Conservation (phyloP, 129 eudicot genomes). For the Calendula officinalis region DNA sequence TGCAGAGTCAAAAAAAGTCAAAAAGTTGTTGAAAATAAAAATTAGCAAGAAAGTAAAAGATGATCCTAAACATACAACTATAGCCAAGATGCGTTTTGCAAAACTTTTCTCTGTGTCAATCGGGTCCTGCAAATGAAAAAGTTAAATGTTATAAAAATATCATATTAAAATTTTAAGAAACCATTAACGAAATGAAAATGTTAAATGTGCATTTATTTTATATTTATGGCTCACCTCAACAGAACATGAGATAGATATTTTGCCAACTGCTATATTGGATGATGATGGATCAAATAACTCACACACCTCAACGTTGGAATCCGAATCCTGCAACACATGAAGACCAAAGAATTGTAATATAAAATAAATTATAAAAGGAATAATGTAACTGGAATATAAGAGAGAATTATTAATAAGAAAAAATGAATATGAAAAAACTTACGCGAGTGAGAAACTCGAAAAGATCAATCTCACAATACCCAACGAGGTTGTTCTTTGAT, state of each 20-base stretch:
- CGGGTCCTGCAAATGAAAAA: conserved; percentile 61
- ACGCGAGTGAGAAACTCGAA: conserved; percentile 67
- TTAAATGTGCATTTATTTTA: background rate
- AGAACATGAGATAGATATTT: conserved; percentile 60
- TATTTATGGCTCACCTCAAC: conserved; percentile 53
- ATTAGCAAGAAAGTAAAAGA: conserved; percentile 13
- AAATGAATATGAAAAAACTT: conserved; percentile 23
- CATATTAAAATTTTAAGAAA: conserved; percentile 1
- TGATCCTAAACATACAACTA: conserved; percentile 57
- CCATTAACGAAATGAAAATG: background rate
- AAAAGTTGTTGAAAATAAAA: conserved; percentile 1
- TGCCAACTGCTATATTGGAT: conserved; percentile 53
- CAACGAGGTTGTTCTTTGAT: conserved; percentile 73
- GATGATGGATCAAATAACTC: conserved; percentile 74
- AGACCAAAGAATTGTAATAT: background rate
- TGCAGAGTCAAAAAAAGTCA: conserved; percentile 16
- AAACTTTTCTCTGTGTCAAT: conserved; percentile 77
- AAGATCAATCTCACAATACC: conserved; percentile 83
- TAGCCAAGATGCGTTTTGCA: conserved; percentile 66
- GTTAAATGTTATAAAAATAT: background rate
- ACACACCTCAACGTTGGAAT: conserved; percentile 47
- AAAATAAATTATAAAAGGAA: background rate
- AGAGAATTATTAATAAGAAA: background rate
- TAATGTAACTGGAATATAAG: background rate
- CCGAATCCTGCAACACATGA: conserved; percentile 50